A percentile compares a stretch with the other conserved stretches of the same genome.
phyloP scores from a whole-genome alignment of 2,329 filamentous ascomycete genomes.

The Fusarium tupiense region DNA sequence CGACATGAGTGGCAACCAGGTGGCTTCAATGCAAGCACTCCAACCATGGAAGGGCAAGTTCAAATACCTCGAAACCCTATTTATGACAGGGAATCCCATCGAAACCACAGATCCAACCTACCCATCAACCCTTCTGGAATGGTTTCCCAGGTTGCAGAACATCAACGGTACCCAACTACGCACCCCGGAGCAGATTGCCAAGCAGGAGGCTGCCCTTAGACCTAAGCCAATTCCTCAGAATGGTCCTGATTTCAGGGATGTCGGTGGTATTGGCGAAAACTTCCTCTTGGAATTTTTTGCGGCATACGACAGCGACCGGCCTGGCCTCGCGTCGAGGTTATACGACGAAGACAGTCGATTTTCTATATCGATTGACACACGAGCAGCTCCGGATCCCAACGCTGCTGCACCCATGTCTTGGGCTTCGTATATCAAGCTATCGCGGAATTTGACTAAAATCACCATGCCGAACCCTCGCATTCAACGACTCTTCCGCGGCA shows the following conservation, averaged over 20 bases:
- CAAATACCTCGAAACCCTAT: conserved; percentile 79
- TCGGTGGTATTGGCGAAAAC: conserved; percentile 76
- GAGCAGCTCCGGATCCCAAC: conserved; percentile 59
- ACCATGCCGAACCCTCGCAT: conserved; percentile 67
- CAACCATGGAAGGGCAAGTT: conserved; percentile 84
- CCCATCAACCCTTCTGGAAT: conserved; percentile 75
- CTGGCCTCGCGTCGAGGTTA: conserved; percentile 68
- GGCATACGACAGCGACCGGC: conserved; percentile 77
- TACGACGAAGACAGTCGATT: conserved; percentile 83
- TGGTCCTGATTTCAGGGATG: conserved; percentile 77
- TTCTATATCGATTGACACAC: conserved; percentile 77
- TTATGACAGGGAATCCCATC: conserved; percentile 81
- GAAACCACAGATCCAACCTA: conserved; percentile 68
- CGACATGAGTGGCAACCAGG: conserved; percentile 85
- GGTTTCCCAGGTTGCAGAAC: conserved; percentile 83
- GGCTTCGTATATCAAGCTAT: conserved; percentile 79
- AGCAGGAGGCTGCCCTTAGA: conserved; percentile 59
- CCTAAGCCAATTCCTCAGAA: conserved; percentile 69
- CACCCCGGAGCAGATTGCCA: conserved; percentile 74
- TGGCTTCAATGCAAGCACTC: conserved; percentile 74
- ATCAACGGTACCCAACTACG: conserved; percentile 81
- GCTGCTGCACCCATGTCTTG: conserved; percentile 65
- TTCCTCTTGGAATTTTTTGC: conserved; percentile 80
- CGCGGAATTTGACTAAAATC: conserved; percentile 80
- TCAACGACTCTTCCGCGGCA: conserved; percentile 73